Base-by-base conservation (phyloP, 2,329 filamentous ascomycete genomes). In the Scytalidium sp. region DNA sequence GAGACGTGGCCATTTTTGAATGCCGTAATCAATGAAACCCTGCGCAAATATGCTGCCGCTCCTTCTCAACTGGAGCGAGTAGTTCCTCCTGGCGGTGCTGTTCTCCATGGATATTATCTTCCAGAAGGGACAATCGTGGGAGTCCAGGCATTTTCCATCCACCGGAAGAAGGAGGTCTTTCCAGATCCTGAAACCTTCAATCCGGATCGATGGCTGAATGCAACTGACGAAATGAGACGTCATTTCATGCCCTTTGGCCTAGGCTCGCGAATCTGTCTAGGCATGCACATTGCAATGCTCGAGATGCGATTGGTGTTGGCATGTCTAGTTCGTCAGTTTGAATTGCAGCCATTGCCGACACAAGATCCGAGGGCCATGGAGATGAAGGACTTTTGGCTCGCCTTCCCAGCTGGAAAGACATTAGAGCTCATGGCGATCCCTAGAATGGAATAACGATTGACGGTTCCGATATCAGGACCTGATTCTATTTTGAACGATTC, bases 171-270 rank as follows among this genome's bases (percentile, higher is more conserved):
- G 0, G 53, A 56, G 0, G 22, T 23, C 19, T 44, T 25, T 25
- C 22, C 22, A 22, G 44, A 46, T 21, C 44, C 44, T 15, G 44
- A 46, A 25, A 21, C n/a, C n/a, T 71, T 68, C 47, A 50, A 70
- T 32, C 70, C 70, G 1, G 60, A 62, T 11, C 60, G 74, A 29
- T 76, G 74, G 73, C 52, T 53, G 3, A 43, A 51, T 7, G 51
- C 60, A 20, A 72, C 56, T 6, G 63, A 56, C 43, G 64, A 59
- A 6, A 75, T 75, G 68, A 80, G 75, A 52, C 70, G 72, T 2
- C 70, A 73, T 0, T 79, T 71, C 49, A 69, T 75, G 50, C 72
- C 79, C 0, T 83, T 81, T 59, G 78, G 79, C 1, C 74, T 70
- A 4, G 80, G 80, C 2, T 68, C 76, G 0, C 66, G 76, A 43